phyloP scores from a whole-genome alignment of 2,329 filamentous ascomycete genomes.

The Aspergillus puulaauensis region DNA sequence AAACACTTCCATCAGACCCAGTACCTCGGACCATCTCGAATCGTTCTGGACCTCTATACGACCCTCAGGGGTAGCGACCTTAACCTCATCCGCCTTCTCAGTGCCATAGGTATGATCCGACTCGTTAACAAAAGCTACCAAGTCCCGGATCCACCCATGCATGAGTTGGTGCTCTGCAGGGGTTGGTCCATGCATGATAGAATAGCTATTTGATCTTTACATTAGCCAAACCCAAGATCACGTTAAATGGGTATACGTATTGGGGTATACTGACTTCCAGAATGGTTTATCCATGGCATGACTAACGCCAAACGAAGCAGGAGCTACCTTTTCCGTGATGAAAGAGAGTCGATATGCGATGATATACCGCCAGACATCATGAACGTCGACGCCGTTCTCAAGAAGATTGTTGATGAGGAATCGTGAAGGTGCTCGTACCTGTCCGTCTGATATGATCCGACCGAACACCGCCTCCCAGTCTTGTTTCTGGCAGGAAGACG shows the following conservation, averaged over 20 bases:
- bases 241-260: not conserved
- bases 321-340: conserved; percentile 41
- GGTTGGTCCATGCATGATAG: conserved; percentile 41
- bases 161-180: conserved; percentile 34
- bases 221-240: not conserved
- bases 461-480: conserved; percentile 44
- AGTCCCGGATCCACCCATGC: conserved; percentile 39
- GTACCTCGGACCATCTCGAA: conserved; percentile 30
- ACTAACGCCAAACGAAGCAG: conserved; percentile 26
- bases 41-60: conserved; percentile 37
- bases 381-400: conserved; percentile 32
- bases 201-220: conserved; percentile 26
- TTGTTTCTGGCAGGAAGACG: conserved; percentile 19
- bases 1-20: not conserved
- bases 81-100: conserved; percentile 33
- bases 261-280: conserved; percentile 40
- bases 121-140: conserved; percentile 41
- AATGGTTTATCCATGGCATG: conserved; percentile 47
- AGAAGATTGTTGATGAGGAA: conserved; percentile 19
- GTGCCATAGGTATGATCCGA: conserved; percentile 35
- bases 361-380: conserved; percentile 45
- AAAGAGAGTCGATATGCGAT: conserved; percentile 46
- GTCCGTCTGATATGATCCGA: conserved; percentile 32
- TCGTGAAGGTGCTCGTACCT: conserved; percentile 22
- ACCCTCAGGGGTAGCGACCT: conserved; percentile 33